Evolutionary conservation across 2,329 filamentous ascomycete genomes (phyloP).

Genomic region (Neonectria hederae): DNA sequence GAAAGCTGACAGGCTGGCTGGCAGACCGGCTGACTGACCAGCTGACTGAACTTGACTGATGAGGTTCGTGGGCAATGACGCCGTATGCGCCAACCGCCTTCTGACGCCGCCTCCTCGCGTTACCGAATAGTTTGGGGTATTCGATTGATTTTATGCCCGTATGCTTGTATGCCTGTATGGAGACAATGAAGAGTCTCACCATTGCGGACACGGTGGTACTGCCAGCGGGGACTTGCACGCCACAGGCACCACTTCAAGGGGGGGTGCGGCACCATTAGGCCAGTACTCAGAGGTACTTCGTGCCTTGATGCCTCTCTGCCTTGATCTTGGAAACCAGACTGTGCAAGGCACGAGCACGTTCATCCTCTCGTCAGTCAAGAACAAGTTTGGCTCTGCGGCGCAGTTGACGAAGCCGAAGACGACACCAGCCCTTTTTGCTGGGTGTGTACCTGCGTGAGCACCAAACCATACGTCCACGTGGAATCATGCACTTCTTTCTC

Average conservation of each 20-base stretch:
- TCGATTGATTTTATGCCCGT: no score
- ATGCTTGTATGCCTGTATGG: conserved; percentile 9
- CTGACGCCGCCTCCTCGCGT: conserved; percentile 32
- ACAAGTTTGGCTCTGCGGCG: background rate
- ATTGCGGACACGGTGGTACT: conserved; percentile 26
- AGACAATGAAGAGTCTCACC: conserved; percentile 18
- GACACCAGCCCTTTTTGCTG: background rate
- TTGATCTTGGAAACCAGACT: conserved; percentile 7
- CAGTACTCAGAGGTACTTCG: conserved; percentile 17
- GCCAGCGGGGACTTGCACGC: conserved; percentile 26
- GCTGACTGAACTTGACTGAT: background rate
- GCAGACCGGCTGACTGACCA: background rate
- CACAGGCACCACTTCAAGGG: conserved; percentile 5
- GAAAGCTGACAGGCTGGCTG: conserved; percentile 1
- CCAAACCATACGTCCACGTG: conserved; percentile 35
- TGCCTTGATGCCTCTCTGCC: conserved; percentile 8
- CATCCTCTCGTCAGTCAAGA: no score
- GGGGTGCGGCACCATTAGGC: conserved; percentile 8
- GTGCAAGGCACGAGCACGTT: conserved; percentile 1
- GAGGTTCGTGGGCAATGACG: conserved; percentile 16
- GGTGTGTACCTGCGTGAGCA: conserved; percentile 38
- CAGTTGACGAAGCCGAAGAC: background rate
- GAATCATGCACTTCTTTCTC: conserved; percentile 30
- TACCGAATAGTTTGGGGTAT: conserved; percentile 16
- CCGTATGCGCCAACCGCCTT: conserved; percentile 30